Percentiles rank a stretch among this genome's conserved stretches.
Evolutionary conservation across 306 rosid species (phyloP).

Genomic region (Sophora flavescens): DNA sequence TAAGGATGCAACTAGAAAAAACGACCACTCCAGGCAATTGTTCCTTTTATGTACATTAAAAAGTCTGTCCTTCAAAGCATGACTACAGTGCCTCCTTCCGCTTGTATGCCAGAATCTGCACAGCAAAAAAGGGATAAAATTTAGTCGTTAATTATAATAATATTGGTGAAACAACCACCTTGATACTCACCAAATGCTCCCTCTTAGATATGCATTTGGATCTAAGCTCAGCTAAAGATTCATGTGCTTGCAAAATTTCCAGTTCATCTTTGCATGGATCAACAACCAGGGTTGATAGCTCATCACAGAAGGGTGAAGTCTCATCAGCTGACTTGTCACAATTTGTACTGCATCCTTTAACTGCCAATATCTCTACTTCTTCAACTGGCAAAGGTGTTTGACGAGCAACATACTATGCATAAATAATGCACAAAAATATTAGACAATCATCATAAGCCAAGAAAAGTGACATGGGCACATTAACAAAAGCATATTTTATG

Average conservation of each 20-base stretch:
- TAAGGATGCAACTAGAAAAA: slow-evolving; percentile 35
- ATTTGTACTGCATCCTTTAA: slow-evolving; percentile 51
- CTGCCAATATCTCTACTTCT: slow-evolving; percentile 76
- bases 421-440: slow-evolving; percentile 38
- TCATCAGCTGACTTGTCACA: slow-evolving; percentile 49
- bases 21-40: neutral
- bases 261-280: slow-evolving; percentile 71
- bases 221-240: slow-evolving; percentile 71
- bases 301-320: slow-evolving; percentile 32
- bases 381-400: slow-evolving; percentile 69
- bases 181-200: slow-evolving; percentile 71
- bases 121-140: slow-evolving; percentile 32
- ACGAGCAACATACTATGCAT: slow-evolving; percentile 68
- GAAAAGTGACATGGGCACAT: slow-evolving; percentile 25
- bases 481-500: slow-evolving; percentile 8
- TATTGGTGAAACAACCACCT: neutral
- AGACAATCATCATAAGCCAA: slow-evolving; percentile 18
- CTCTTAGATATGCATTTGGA: slow-evolving; percentile 62
- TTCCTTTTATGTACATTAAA: slow-evolving; percentile 36
- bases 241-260: slow-evolving; percentile 70
- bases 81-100: slow-evolving; percentile 55
- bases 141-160: neutral
- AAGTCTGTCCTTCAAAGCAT: slow-evolving; percentile 17
- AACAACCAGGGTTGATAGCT: slow-evolving; percentile 47
- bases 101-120: slow-evolving; percentile 86